phyloP scores from a whole-genome alignment of 192 early-diverging fungal genomes.

The Dissophora globulifera region DNA sequence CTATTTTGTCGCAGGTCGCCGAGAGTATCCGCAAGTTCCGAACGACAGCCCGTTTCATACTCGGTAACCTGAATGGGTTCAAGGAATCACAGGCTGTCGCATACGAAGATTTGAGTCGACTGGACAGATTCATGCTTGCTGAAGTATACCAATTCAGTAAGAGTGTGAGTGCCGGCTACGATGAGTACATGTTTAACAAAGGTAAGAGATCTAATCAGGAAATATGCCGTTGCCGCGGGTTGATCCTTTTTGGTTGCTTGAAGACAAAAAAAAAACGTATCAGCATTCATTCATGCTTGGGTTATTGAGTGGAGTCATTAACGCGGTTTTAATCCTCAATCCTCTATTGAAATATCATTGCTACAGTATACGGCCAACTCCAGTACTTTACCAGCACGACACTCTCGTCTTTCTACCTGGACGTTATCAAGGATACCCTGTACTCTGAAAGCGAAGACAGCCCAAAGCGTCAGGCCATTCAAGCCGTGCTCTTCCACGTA shows the following conservation, averaged over 20 bases:
- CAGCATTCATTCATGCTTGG: too few species aligned
- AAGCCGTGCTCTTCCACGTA: slow-evolving; percentile 72
- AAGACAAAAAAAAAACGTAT: too few species aligned
- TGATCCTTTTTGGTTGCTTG: too few species aligned
- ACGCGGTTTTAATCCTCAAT: too few species aligned
- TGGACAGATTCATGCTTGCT: slow-evolving; percentile 71
- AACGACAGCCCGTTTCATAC: slow-evolving; percentile 46
- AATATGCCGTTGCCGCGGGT: background rate
- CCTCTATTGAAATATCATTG: too few species aligned
- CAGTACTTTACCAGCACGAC: slow-evolving; percentile 73
- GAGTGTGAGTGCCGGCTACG: slow-evolving; percentile 63
- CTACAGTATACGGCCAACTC: slow-evolving; percentile 58
- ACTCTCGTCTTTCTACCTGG: slow-evolving; percentile 83
- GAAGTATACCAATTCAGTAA: slow-evolving; percentile 72
- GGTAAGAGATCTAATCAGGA: slow-evolving; percentile 43
- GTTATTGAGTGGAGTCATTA: too few species aligned
- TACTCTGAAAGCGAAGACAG: slow-evolving; percentile 64
- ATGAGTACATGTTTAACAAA: slow-evolving; percentile 68
- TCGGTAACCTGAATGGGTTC: slow-evolving; percentile 62
- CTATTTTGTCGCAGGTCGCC: slow-evolving; percentile 38
- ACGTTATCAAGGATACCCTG: slow-evolving; percentile 81
- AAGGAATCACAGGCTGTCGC: slow-evolving; percentile 47
- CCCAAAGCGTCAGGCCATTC: slow-evolving; percentile 64
- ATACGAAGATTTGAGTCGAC: slow-evolving; percentile 60
- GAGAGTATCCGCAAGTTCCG: slow-evolving; percentile 53